A percentile compares a stretch with the other conserved stretches of the same genome.
Conservation (phyloP, 2,329 filamentous ascomycete genomes). For the Setomelanomma holmii region DNA sequence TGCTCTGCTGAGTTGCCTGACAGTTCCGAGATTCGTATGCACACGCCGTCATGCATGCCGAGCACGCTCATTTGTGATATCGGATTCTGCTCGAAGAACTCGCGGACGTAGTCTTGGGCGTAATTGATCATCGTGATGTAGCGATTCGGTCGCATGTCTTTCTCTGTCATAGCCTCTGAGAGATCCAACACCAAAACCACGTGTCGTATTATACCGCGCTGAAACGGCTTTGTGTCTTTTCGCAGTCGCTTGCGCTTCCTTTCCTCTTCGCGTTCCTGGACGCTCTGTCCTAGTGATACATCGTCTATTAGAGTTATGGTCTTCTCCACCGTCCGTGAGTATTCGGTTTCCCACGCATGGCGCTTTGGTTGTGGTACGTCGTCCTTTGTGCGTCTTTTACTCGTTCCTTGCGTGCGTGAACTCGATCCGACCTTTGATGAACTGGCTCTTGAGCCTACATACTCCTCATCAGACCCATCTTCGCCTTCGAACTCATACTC, state of each 20-base stretch:
- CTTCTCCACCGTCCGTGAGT: slow-evolving; percentile 65
- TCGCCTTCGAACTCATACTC: slow-evolving; percentile 74
- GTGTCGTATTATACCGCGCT: slow-evolving; percentile 97
- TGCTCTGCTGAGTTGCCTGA: slow-evolving; percentile 91
- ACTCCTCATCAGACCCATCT: slow-evolving; percentile 68
- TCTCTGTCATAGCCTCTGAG: slow-evolving; percentile 92
- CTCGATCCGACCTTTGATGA: slow-evolving; percentile 14
- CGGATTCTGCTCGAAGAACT: slow-evolving; percentile 98
- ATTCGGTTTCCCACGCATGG: slow-evolving; percentile 55
- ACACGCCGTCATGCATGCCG: slow-evolving; percentile 91
- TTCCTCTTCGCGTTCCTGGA: slow-evolving; percentile 79
- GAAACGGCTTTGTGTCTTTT: slow-evolving; percentile 92
- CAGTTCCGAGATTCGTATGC: slow-evolving; percentile 84
- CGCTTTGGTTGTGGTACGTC: slow-evolving; percentile 47
- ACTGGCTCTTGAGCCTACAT: slow-evolving; percentile 52
- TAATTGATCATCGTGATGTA: slow-evolving; percentile 84
- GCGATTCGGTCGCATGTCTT: slow-evolving; percentile 88
- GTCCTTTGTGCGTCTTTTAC: slow-evolving; percentile 23
- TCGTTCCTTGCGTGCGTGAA: slow-evolving; percentile 32
- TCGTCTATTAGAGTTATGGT: slow-evolving; percentile 64
- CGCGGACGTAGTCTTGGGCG: slow-evolving; percentile 84
- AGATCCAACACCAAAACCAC: slow-evolving; percentile 90
- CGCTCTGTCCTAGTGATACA: slow-evolving; percentile 73
- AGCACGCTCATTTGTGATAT: slow-evolving; percentile 94
- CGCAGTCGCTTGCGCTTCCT: slow-evolving; percentile 81